A percentile compares a stretch with the other conserved stretches of the same genome.
phyloP scores from a whole-genome alignment of 768 basidiomycete species.

The Pleurotus eryngii region DNA sequence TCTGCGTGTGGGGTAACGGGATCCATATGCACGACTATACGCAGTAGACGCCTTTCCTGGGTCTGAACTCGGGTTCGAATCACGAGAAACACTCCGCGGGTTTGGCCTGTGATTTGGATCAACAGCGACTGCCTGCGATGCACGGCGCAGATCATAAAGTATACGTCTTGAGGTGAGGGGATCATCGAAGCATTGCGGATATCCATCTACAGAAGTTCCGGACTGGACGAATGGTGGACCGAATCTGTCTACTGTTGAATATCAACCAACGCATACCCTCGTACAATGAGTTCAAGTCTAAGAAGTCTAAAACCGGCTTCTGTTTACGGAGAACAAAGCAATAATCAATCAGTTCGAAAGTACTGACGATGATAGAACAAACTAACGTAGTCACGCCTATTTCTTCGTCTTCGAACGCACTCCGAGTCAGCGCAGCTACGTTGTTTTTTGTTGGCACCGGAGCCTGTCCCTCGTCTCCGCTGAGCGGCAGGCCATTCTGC shows the following conservation, averaged over 20 bases:
- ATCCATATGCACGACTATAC: not conserved
- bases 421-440: constrained; percentile 34
- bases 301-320: constrained; percentile 2
- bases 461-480: constrained; percentile 16
- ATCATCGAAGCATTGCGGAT: too few species aligned
- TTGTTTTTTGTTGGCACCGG: constrained; percentile 22
- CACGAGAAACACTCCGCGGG: not conserved
- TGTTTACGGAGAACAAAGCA: not conserved
- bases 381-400: constrained; percentile 21
- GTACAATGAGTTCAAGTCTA: constrained; percentile 24
- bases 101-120: not conserved
- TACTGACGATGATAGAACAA: not conserved
- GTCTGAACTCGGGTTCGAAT: not conserved
- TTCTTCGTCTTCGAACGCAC: constrained; percentile 69
- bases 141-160: too few species aligned
- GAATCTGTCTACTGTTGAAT: constrained; percentile 40
- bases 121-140: too few species aligned
- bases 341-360: not conserved
- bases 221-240: too few species aligned
- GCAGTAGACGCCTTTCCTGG: too few species aligned
- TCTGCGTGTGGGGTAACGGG: not conserved
- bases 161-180: too few species aligned
- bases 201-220: too few species aligned
- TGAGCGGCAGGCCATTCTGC: constrained; percentile 64
- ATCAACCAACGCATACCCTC: constrained; percentile 48